Evolutionary conservation across 2,329 filamentous ascomycete species (phyloP).

Genomic region (Mycosphaerella sp.): DNA sequence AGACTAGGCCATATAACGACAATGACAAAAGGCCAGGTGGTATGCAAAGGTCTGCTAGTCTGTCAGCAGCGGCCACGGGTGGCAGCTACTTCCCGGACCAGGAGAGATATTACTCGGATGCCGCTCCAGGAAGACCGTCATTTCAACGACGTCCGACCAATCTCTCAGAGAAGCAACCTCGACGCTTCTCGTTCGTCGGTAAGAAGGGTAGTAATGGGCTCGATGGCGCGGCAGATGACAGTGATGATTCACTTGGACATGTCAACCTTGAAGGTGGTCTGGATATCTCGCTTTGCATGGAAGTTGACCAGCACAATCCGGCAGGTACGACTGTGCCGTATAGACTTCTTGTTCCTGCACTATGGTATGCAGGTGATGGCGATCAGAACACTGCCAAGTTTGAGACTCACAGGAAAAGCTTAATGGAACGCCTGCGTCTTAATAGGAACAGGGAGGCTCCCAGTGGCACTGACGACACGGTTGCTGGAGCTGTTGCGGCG

Average conservation of each 20-base stretch:
- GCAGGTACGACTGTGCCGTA: constrained; percentile 85
- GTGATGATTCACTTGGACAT: constrained; percentile 42
- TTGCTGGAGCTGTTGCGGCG: not conserved
- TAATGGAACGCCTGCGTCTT: constrained; percentile 20
- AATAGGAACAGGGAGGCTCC: constrained; percentile 16
- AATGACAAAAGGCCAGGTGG: constrained; percentile 5
- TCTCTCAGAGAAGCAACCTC: constrained; percentile 37
- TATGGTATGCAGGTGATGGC: constrained; percentile 45
- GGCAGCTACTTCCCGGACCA: constrained; percentile 9
- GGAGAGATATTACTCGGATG: constrained; percentile 2
- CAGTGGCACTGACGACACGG: constrained; percentile 2
- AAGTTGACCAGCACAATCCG: constrained; percentile 79
- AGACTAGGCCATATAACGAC: constrained; percentile 19
- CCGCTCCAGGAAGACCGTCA: constrained; percentile 29
- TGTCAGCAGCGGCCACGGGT: constrained; percentile 12
- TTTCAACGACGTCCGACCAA: constrained; percentile 43
- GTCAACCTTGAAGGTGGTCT: constrained; percentile 77
- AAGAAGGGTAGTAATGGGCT: constrained; percentile 48
- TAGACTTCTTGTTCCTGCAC: constrained; percentile 71
- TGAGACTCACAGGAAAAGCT: constrained; percentile 17
- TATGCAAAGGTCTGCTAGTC: constrained; percentile 24
- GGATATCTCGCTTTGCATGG: constrained; percentile 82
- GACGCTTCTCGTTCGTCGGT: constrained; percentile 26
- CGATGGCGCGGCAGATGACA: constrained; percentile 48
- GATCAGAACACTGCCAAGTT: constrained; percentile 27